Evolutionary conservation across 768 basidiomycete species (phyloP), one percentile per base, ranked within the genome.

Genomic region (Chalciporus sphaerocephalus): DNA sequence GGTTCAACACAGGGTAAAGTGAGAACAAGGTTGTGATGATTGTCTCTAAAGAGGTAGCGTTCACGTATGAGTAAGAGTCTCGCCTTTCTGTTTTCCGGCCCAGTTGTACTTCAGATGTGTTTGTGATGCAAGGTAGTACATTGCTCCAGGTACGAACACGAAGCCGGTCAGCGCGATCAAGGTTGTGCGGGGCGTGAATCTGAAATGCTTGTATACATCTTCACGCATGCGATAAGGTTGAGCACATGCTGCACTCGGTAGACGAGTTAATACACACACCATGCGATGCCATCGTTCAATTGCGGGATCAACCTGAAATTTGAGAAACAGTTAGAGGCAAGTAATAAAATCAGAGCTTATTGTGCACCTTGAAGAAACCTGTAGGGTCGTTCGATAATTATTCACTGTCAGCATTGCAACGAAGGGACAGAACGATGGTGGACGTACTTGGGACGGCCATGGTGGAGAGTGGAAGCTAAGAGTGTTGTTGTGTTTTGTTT

Each of bases 151-250:
- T 42, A 85, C 66, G 42, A 87, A 66, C 18, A 85, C 65, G 54
- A 85, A 72, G 27, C 86, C 87, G 11, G 81, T 67, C 17, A 89
- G 48, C 30, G 76, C 58, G 35, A 81, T 77, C 56, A 83, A 72
- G 21, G 85, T 75, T 18, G 84, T 80, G 45, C 76, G 70, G 22
- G 69, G 78, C 27, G 88, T 94, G 74, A 89, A 92, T 30, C 78
- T 79, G 66, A 93, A 95, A 59, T 81, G 75, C 60, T 85, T 72
- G 67, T 92, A 90, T n/a, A 81, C 87, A 51, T 82, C 76, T 63
- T 93, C 91, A 33, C 92, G 83, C 91, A 93, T 47, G 37, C 38
- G 32, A 2, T 16, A 3, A 21, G 36, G 38, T 27, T 44, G 25
- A 51, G 27, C 27, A 34, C 17, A 4, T 30, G 15, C 8, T 11